Evolutionary conservation across 2,329 filamentous ascomycete species (phyloP), one percentile per base, ranked within the genome.

Genomic region (Fusarium mundagurra): DNA sequence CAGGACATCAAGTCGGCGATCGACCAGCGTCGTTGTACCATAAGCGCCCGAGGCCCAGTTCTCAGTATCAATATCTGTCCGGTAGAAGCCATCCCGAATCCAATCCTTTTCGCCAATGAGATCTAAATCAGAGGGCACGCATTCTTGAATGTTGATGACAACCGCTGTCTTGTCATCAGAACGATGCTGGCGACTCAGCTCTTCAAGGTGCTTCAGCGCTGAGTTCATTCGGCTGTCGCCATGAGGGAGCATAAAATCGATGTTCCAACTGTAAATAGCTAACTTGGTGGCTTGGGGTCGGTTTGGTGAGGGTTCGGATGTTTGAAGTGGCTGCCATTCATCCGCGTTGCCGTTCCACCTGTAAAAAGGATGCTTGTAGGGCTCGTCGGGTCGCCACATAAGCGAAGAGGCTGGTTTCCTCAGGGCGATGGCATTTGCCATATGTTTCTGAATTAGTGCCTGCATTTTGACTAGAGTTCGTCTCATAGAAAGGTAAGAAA

Each of bases 91-190:
- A 12, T 83, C 73, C 31, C 81, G 84, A 20, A 90, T 77, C 88
- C 88, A 90, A 6, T 80, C 71, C 22, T 84, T 81, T 6, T 79
- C 64, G 31, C 82, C 78, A 54, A 90, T 86, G 1, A 84, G 79
- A 10, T 69, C 29, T 13, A 90, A 78, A 66, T 90, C 87, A 1
- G 82, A 80, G 0, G 76, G 70, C 12, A 82, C 79, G 82, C 88
- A 89, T 76, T 90, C 88, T 71, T 89, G 87, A 4, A 90, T 78
- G 76, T 86, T 86, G 65, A 90, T 83, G 9, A 89, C 78, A 5
- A 79, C 68, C 1, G 85, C 79, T 10, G 66, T 70, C 36, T 31
- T 22, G 53, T 64, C 18, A 61, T 48, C 59, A 11, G 53, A 47
- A 14, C 69, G 60, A 24, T 70, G 41, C 17, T 54, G 50, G 12